Conservation (phyloP, 495 filamentous ascomycete species). For the Aspergillus diversus region DNA sequence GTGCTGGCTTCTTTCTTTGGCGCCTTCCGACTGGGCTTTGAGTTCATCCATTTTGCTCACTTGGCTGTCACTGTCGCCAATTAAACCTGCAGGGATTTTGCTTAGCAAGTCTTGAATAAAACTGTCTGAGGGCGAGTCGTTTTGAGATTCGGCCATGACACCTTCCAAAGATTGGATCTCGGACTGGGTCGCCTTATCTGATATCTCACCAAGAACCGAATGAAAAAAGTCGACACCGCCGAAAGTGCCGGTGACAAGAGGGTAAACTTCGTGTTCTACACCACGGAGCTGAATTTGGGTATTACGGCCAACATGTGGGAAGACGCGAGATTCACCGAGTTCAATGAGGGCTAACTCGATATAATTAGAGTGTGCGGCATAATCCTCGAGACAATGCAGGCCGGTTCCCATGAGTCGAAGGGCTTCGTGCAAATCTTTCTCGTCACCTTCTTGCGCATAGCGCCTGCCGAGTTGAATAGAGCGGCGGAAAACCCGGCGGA, state of each 20-base stretch:
- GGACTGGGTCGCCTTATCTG: conserved; percentile 84
- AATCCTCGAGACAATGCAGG: conserved; percentile 91
- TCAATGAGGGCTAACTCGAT: conserved; percentile 83
- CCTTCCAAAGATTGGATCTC: conserved; percentile 83
- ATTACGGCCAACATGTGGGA: conserved; percentile 80
- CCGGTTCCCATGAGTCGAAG: conserved; percentile 83
- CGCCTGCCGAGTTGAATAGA: conserved; percentile 74
- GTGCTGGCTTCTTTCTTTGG: conserved; percentile 50
- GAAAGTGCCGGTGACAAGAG: conserved; percentile 86
- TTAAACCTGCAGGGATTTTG: conserved; percentile 75
- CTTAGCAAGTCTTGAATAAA: conserved; percentile 74
- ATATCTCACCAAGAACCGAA: conserved; percentile 85
- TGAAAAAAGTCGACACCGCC: conserved; percentile 87
- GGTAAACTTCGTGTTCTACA: conserved; percentile 65
- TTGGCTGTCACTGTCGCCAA: conserved; percentile 67
- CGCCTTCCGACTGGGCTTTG: conserved; percentile 65
- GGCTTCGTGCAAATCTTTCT: conserved; percentile 81
- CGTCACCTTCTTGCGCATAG: conserved; percentile 62
- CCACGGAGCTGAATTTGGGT: conserved; percentile 70
- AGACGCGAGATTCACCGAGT: conserved; percentile 75
- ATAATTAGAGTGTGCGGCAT: conserved; percentile 90
- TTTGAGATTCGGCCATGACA: conserved; percentile 64
- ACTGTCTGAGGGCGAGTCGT: conserved; percentile 55
- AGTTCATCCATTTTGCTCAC: conserved; percentile 67
- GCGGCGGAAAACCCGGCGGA: conserved; percentile 70